A percentile compares a stretch with the other conserved stretches of the same genome.
Conservation (phyloP, 83 land plant genomes). For the Picea engelmannii region DNA sequence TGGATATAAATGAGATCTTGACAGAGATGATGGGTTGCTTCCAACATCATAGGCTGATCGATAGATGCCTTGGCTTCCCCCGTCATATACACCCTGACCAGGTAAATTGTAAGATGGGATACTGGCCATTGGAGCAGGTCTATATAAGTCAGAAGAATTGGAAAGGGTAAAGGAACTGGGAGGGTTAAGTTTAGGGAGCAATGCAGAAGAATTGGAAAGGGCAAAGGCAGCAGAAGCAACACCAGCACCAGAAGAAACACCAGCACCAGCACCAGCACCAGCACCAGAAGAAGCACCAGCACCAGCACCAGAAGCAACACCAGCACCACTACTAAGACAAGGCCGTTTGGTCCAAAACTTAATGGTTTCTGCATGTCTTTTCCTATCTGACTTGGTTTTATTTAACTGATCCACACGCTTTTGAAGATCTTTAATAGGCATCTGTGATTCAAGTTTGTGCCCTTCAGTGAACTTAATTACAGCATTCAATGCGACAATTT, state of each 20-base stretch:
- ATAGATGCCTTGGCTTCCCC: slow-evolving; percentile 6
- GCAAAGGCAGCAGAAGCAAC: neutral
- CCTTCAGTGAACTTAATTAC: slow-evolving; percentile 53
- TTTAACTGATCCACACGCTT: slow-evolving; percentile 42
- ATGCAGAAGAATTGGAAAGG: too few species aligned
- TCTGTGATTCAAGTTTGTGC: slow-evolving; percentile 43
- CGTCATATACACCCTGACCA: slow-evolving; percentile 2
- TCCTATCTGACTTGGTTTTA: neutral
- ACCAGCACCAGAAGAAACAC: too few species aligned
- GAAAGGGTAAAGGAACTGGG: neutral
- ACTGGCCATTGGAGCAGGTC: neutral
- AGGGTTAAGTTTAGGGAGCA: neutral
- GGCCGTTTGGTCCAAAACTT: neutral
- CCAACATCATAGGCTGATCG: slow-evolving; percentile 6
- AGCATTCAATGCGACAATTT: slow-evolving; percentile 35
- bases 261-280: too few species aligned
- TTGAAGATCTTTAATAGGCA: slow-evolving; percentile 24
- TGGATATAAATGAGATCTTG: slow-evolving; percentile 8
- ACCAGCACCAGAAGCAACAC: neutral
- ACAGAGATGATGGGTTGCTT: neutral
- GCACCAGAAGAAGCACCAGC: neutral
- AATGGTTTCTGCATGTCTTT: too few species aligned
- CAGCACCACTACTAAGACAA: neutral
- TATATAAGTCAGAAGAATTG: too few species aligned
- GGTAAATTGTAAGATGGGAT: slow-evolving; percentile 6